Conservation (phyloP, 176 grass and related monocot species). For the Elaeis guineensis region DNA sequence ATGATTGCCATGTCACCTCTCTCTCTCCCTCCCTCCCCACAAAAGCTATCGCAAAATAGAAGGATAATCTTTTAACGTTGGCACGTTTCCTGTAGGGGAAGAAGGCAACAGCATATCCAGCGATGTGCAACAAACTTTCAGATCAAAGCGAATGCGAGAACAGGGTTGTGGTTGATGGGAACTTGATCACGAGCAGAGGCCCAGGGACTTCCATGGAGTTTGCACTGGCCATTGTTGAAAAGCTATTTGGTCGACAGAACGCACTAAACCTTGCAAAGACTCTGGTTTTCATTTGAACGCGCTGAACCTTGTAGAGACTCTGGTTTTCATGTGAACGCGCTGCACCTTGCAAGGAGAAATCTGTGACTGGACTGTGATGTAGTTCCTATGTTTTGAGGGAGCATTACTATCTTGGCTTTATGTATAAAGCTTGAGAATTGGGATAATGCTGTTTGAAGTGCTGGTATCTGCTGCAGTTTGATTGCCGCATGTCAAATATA, state of each 20-base stretch:
- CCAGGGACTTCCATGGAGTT: constrained; percentile 57
- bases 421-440: too few relatives aligned
- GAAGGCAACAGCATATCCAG: constrained; percentile 47
- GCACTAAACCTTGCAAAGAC: constrained; percentile 31
- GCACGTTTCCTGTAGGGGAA: constrained; percentile 40
- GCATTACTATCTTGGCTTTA: too few relatives aligned
- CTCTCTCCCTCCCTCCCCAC: too few relatives aligned
- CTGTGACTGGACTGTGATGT: too few relatives aligned
- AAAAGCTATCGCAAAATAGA: too few relatives aligned
- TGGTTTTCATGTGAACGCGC: constrained; percentile 23
- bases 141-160: constrained; percentile 34
- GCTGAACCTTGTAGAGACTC: too few relatives aligned
- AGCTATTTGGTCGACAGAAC: constrained; percentile 34
- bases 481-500: too few relatives aligned
- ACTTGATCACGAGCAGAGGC: constrained; percentile 46
- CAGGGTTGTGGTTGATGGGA: constrained; percentile 48
- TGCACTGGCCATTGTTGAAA: constrained; percentile 37
- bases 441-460: too few relatives aligned
- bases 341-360: too few relatives aligned
- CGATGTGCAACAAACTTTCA: constrained; percentile 45
- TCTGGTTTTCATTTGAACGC: constrained; percentile 22
- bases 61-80: too few relatives aligned
- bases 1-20: neutral
- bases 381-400: too few relatives aligned
- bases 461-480: too few relatives aligned